Percentiles rank a stretch among this genome's conserved stretches.
phyloP scores from a whole-genome alignment of 495 filamentous ascomycete species.

The Talaromyces nanjingensis region DNA sequence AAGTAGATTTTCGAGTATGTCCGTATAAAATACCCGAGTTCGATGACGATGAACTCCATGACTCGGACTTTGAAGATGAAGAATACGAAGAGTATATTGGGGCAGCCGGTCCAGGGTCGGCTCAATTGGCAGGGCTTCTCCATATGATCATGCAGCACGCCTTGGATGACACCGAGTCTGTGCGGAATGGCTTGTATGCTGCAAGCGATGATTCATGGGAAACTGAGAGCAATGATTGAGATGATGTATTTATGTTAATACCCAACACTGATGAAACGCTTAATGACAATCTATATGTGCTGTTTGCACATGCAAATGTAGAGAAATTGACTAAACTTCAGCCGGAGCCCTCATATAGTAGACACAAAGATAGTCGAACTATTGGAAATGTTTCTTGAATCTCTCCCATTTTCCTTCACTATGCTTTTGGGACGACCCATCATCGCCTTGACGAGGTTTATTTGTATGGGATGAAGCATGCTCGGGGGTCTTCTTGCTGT shows the following conservation, averaged over 20 bases:
- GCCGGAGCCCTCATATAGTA: not conserved
- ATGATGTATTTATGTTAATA: not conserved
- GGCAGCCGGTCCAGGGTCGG: not conserved
- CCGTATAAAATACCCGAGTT: conserved; percentile 10
- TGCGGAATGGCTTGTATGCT: not conserved
- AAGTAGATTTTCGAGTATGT: conserved; percentile 16
- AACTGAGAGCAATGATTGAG: not conserved
- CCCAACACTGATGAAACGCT: not conserved
- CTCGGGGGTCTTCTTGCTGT: not conserved
- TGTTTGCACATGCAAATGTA: not conserved
- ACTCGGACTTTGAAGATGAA: conserved; percentile 7
- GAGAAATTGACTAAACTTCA: not conserved
- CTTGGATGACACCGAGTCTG: not conserved
- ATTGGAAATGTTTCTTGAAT: not conserved
- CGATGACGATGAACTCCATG: conserved; percentile 10
- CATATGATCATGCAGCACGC: not conserved
- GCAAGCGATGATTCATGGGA: conserved; percentile 1
- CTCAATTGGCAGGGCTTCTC: not conserved
- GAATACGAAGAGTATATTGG: conserved; percentile 3
- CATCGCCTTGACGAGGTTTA: not conserved
- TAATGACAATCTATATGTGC: not conserved
- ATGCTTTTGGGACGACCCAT: not conserved
- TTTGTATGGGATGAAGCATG: not conserved
- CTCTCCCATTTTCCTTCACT: not conserved
- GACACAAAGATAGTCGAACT: not conserved